These are phyloP conservation scores for Mangifera indica DNA, from an alignment of 345 rosid species.

Conservation along the genomic window DNA sequence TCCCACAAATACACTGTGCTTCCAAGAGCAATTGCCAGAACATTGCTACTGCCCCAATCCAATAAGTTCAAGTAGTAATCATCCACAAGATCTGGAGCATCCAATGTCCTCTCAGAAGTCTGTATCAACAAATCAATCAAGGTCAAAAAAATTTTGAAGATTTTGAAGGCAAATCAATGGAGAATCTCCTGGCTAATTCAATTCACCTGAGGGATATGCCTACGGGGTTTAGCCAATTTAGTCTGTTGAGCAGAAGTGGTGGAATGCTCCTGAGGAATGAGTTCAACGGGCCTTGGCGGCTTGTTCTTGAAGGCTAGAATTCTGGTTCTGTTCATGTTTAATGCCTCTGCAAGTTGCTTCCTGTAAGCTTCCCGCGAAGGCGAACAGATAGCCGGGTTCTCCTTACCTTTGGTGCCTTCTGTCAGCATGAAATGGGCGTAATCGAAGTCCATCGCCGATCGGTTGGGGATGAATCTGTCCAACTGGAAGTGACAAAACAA, in stretches of 20 bases:
- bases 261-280: conserved; percentile 22
- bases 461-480: conserved; percentile 74
- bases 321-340: conserved; percentile 58
- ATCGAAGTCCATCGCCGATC: conserved; percentile 75
- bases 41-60: conserved; percentile 53
- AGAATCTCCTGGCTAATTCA: neutral
- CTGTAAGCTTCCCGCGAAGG: conserved; percentile 62
- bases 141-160: no score
- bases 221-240: conserved; percentile 32
- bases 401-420: conserved; percentile 48
- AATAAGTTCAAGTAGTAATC: conserved; percentile 52
- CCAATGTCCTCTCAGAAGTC: conserved; percentile 50
- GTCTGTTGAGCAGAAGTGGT: conserved; percentile 19
- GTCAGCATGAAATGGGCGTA: conserved; percentile 62
- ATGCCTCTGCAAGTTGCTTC: conserved; percentile 60
- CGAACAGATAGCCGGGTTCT: conserved; percentile 37
- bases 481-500: conserved; percentile 33
- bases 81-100: conserved; percentile 49
- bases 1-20: conserved; percentile 47
- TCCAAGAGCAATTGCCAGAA: conserved; percentile 41
- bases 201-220: conserved; percentile 46
- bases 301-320: conserved; percentile 77
- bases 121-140: conserved; percentile 18
- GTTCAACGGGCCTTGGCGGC: conserved; percentile 40
- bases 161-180: neutral